Conservation (phyloP, 2,329 filamentous ascomycete species). For the Aschersonia sp. region DNA sequence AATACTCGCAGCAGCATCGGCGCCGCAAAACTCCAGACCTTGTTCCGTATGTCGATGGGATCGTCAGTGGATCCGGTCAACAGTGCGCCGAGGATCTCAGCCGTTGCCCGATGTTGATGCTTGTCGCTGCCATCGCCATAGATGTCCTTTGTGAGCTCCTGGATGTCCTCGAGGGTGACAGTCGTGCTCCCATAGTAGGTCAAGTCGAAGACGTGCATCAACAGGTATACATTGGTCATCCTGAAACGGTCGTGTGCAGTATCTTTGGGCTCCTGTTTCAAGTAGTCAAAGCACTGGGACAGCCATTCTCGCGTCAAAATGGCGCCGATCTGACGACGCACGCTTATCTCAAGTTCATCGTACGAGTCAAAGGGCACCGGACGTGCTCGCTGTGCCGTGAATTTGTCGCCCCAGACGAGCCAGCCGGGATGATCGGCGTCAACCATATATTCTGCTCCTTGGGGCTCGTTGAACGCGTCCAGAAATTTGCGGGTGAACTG, state of each 20-base stretch:
- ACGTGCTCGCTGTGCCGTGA: slow-evolving; percentile 65
- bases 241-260: slow-evolving; percentile 70
- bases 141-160: slow-evolving; percentile 60
- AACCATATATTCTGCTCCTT: slow-evolving; percentile 65
- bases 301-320: slow-evolving; percentile 78
- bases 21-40: slow-evolving; percentile 80
- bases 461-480: slow-evolving; percentile 57
- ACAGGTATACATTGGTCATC: slow-evolving; percentile 72
- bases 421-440: slow-evolving; percentile 89
- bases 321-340: slow-evolving; percentile 66
- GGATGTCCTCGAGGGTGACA: slow-evolving; percentile 76
- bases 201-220: slow-evolving; percentile 83
- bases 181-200: slow-evolving; percentile 67
- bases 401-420: slow-evolving; percentile 86
- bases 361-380: slow-evolving; percentile 55
- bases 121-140: slow-evolving; percentile 93
- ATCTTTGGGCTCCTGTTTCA: slow-evolving; percentile 93
- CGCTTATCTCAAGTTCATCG: slow-evolving; percentile 63
- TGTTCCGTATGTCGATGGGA: slow-evolving; percentile 54
- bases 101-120: slow-evolving; percentile 89
- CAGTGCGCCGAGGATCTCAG: slow-evolving; percentile 82
- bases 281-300: slow-evolving; percentile 72
- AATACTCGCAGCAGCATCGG: slow-evolving; percentile 79
- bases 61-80: slow-evolving; percentile 71
- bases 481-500: slow-evolving; percentile 71